Conservation (phyloP, 768 basidiomycete species). For the Tylopilus sp. region DNA sequence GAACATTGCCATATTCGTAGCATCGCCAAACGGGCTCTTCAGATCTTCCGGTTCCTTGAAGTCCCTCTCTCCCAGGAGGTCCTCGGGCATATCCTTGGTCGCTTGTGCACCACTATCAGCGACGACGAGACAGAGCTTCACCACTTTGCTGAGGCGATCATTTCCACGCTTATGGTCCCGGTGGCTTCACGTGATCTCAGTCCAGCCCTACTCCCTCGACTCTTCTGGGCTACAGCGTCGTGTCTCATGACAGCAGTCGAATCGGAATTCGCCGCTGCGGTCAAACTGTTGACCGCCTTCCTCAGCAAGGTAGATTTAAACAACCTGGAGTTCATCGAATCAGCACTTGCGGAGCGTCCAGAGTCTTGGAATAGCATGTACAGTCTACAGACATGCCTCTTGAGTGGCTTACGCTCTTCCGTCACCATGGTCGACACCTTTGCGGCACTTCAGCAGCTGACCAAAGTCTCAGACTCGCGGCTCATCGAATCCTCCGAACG, state of each 20-base stretch:
- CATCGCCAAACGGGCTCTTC: constrained; percentile 84
- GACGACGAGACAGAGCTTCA: constrained; percentile 75
- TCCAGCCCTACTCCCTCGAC: constrained; percentile 63
- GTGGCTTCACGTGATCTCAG: constrained; percentile 56
- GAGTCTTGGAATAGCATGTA: constrained; percentile 63
- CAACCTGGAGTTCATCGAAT: constrained; percentile 62
- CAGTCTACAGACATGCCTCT: constrained; percentile 64
- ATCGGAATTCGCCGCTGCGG: constrained; percentile 66
- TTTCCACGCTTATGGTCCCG: constrained; percentile 68
- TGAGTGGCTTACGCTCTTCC: constrained; percentile 80
- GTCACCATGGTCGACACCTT: constrained; percentile 65
- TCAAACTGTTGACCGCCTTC: constrained; percentile 62
- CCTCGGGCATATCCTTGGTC: constrained; percentile 74
- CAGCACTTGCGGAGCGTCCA: constrained; percentile 67
- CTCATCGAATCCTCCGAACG: constrained; percentile 70
- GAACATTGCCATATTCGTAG: constrained; percentile 84
- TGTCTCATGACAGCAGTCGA: constrained; percentile 83
- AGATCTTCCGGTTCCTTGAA: constrained; percentile 81
- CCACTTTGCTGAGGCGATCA: constrained; percentile 77
- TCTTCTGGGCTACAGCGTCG: constrained; percentile 85
- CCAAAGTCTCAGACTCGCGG: constrained; percentile 55
- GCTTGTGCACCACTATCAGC: constrained; percentile 81
- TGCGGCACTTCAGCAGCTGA: constrained; percentile 58
- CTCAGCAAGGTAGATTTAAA: constrained; percentile 69
- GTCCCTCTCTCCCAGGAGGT: constrained; percentile 68